Conservation (phyloP, 768 basidiomycete genomes). For the Hysterangium stoloniferum region DNA sequence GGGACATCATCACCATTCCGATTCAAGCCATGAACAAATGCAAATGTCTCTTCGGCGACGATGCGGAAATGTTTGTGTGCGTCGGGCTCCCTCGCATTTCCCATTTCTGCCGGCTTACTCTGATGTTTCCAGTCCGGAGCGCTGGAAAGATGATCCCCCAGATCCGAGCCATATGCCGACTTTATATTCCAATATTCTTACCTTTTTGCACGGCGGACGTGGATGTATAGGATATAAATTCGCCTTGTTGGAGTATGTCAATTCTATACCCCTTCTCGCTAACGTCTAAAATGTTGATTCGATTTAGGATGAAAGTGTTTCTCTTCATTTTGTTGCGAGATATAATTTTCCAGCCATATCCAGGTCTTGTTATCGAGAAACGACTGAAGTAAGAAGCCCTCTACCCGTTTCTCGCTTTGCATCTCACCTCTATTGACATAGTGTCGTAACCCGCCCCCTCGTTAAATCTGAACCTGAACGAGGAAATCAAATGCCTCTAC, state of each 20-base stretch:
- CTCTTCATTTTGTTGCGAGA: conserved; percentile 51
- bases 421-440: conserved; percentile 18
- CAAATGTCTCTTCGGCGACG: conserved; percentile 51
- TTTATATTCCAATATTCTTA: conserved; percentile 44
- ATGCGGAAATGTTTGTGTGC: conserved; percentile 54
- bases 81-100: background rate
- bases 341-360: conserved; percentile 45
- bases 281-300: background rate
- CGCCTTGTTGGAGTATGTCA: conserved; percentile 45
- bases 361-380: conserved; percentile 51
- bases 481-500: conserved; percentile 55
- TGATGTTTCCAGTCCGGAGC: conserved; percentile 36
- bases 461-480: conserved; percentile 45
- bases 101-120: background rate
- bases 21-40: conserved; percentile 54
- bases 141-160: conserved; percentile 38
- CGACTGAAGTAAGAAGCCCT: conserved; percentile 47
- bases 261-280: background rate
- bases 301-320: conserved; percentile 52
- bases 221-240: conserved; percentile 59
- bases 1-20: conserved; percentile 53
- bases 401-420: background rate
- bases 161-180: conserved; percentile 38
- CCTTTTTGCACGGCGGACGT: conserved; percentile 51
- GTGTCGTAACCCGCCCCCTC: conserved; percentile 49